Evolutionary conservation across 352 stramenopile genomes (phyloP).

Genomic region (Ophiocytium majus): DNA sequence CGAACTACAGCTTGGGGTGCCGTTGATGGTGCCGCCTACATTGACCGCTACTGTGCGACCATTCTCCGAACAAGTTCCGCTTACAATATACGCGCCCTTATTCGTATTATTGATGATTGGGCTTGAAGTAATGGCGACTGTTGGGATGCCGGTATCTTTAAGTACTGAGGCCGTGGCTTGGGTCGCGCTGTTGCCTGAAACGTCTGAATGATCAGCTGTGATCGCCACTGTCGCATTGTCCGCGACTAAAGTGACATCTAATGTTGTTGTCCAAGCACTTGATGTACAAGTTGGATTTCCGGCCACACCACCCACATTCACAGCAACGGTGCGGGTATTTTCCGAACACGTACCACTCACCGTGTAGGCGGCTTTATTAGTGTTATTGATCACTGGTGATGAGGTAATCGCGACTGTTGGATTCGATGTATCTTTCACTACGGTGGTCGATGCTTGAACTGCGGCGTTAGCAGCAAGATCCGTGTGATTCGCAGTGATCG

Average conservation of each 20-base stretch:
- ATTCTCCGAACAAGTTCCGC: slow-evolving; percentile 4
- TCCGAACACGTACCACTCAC: slow-evolving; percentile 6
- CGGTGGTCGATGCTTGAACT: background rate
- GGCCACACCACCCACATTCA: background rate
- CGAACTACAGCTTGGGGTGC: background rate
- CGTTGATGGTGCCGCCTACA: background rate
- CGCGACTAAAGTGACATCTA: background rate
- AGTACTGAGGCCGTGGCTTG: background rate
- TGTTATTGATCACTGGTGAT: slow-evolving; percentile 3
- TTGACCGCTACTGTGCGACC: background rate
- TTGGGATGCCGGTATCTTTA: background rate
- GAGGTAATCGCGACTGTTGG: background rate
- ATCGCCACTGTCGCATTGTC: background rate
- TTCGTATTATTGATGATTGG: background rate
- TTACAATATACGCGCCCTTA: background rate
- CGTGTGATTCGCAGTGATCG: background rate
- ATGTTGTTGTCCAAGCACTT: background rate
- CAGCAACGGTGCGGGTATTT: slow-evolving; percentile 1
- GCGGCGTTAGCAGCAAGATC: background rate
- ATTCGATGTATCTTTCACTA: background rate
- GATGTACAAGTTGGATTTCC: background rate
- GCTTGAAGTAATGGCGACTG: background rate
- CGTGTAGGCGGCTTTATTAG: slow-evolving; percentile 13
- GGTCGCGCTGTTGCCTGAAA: background rate
- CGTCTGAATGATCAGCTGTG: background rate